Percentiles rank a stretch among this genome's conserved stretches.
phyloP scores from a whole-genome alignment of 306 rosid species.

The Begonia peltatifolia region DNA sequence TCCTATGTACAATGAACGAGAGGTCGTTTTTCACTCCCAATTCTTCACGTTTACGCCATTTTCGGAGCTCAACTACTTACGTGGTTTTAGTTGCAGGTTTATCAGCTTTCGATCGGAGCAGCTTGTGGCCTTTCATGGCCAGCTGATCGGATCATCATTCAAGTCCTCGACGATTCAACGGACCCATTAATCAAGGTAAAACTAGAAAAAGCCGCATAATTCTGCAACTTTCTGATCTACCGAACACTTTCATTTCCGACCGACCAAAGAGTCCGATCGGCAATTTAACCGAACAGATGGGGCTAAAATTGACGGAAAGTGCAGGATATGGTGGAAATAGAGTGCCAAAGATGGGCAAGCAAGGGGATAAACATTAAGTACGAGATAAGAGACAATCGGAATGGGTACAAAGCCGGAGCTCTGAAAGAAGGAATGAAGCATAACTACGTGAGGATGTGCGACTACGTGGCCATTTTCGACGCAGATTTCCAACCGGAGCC shows the following conservation, averaged over 20 bases:
- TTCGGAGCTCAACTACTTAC: not conserved
- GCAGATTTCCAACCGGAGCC: constrained; percentile 89
- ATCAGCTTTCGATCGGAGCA: constrained; percentile 75
- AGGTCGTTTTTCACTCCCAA: constrained; percentile 28
- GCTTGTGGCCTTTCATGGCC: constrained; percentile 91
- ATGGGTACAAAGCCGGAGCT: constrained; percentile 87
- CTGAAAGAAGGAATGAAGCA: constrained; percentile 73
- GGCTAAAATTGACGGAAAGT: not conserved
- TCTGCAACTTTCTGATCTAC: not conserved
- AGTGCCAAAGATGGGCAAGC: constrained; percentile 67
- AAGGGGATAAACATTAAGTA: constrained; percentile 76
- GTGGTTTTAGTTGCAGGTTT: constrained; percentile 37
- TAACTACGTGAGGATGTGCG: constrained; percentile 52
- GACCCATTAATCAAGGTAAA: constrained; percentile 60
- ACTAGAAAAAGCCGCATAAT: not conserved
- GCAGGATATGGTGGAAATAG: constrained; percentile 60
- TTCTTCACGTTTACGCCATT: not conserved
- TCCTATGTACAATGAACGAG: constrained; percentile 91
- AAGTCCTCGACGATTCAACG: constrained; percentile 85
- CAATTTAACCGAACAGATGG: not conserved
- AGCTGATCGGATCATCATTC: constrained; percentile 62
- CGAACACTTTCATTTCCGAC: not conserved
- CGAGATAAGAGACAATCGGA: constrained; percentile 63
- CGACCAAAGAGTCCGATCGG: not conserved
- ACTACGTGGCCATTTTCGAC: constrained; percentile 67